These are phyloP conservation scores for Viola pubescens DNA, from an alignment of 441 rosid genomes.

Conservation along the genomic window DNA sequence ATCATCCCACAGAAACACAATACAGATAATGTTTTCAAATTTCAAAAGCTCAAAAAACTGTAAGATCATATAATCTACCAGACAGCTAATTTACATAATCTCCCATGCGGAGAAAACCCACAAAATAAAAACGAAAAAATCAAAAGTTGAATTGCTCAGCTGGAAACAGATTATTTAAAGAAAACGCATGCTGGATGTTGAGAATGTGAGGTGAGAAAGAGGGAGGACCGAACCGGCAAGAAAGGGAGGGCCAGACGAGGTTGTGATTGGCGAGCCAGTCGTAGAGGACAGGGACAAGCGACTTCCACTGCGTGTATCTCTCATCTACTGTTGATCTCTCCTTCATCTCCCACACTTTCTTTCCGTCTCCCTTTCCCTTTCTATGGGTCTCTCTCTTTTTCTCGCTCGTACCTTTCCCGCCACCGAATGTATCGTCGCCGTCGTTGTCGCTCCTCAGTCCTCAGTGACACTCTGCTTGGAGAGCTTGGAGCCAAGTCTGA, in stretches of 20 bases:
- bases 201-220: background rate
- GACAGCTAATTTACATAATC: too few species aligned
- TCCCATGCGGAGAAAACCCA: conserved; percentile 10
- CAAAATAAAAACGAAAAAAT: background rate
- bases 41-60: too few species aligned
- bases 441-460: too few species aligned
- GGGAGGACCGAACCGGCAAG: conserved; percentile 71
- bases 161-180: background rate
- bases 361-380: conserved; percentile 55
- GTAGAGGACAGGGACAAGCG: conserved; percentile 90
- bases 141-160: background rate
- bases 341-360: conserved; percentile 42
- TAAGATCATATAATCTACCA: too few species aligned
- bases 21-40: too few species aligned
- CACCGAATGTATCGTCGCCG: too few species aligned
- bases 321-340: conserved; percentile 54
- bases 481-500: too few species aligned
- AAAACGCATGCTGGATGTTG: too few species aligned
- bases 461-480: too few species aligned
- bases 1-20: too few species aligned
- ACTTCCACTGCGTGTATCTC: conserved; percentile 90
- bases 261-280: conserved; percentile 95
- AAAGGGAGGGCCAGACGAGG: conserved; percentile 89
- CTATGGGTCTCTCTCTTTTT: conserved; percentile 74
- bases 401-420: conserved; percentile 9